Evolutionary conservation across 163 green algal species (phyloP), one percentile per base, ranked within the genome.

Genomic region (Chloromonas sp.): DNA sequence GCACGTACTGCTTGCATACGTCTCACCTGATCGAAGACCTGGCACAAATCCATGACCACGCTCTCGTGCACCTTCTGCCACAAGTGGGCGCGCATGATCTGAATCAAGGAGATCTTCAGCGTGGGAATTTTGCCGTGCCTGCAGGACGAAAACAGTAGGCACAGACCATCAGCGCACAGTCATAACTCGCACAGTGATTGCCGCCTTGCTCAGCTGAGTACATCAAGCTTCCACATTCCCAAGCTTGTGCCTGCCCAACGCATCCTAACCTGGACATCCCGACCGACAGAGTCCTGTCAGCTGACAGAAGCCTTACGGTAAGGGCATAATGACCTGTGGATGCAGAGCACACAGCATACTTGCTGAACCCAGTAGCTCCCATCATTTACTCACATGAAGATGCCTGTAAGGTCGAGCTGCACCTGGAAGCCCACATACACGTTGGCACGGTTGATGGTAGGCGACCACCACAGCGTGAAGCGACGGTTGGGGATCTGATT

Each of bases 31-130:
- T 79, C 71, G 13, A 79, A 79, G 77, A 93, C 92, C 79, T 91
- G 88, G 85, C 89, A 93, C 79, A 92, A 82, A 78, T 92, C 88
- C 88, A 91, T 91, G 79, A 99, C 97, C 58, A 99, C 87, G 60
- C 88, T 96, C 94, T 99, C 97, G 89, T 99, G 97, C 60, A 99
- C 92, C 92, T 99, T 99, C 94, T 99, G 97, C 97, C 97, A 99
- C 87, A 99, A 91, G 88, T 99, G 97, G 3, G 97, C 97, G 62
- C 94, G 89, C 93, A 99, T 98, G 93, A 99, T 99, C 94, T 99
- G 97, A 88, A 99, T 99, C 83, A 99, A 94, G 8, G 92, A 98
- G 90, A 99, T 99, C 92, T 99, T 99, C 80, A 99, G 94, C 70
- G 97, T 99, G 70, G 97, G 97, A 86, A 99, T 99, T 92, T 99